Evolutionary conservation across 1,284 basidiomycete genomes (phyloP), one percentile per base, ranked within the genome.

Genomic region (Cryptococcus sp.): DNA sequence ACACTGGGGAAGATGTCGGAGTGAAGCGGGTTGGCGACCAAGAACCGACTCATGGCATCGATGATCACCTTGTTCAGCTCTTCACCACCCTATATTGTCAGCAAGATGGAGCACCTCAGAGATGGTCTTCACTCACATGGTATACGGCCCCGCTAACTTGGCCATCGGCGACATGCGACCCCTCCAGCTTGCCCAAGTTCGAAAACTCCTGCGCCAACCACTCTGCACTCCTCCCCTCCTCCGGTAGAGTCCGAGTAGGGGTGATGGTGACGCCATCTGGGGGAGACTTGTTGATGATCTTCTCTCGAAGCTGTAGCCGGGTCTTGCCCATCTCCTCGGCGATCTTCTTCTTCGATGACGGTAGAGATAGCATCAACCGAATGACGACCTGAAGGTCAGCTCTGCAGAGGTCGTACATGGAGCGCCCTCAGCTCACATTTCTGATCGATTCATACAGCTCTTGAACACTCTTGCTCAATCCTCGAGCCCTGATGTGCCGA

Each of bases 1-100:
- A 97, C 77, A 0, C 78, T 75, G 0, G 94, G 93, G 75, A 98
- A 97, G 31, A 95, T 85, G 55, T 95, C 92, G 0, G 94, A 92
- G 64, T 97, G 94, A 2, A 97, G 78, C 1, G 94, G 93, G 63
- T 97, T 97, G 24, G 87, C 57, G 9, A 71, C 56, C 24, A 72
- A 50, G 46, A 74, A 76, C 52, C 63, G 65, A 26, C 65, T 63
- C 52, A 74, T 73, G 7, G 75, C 74, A 18, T 73, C 64, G 39
- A 56, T 62, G 59, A 74, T 75, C 38, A 76, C 57, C 7, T 53
- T 51, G 51, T 83, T 82, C 58, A 93, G 75, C 43, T 92, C 88
- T 11, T 85, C 81, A 5, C 87, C 88, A 12, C 91, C 91, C 66
- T 93, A 45, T 47, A 21, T 31, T 56, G 36, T 34, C 34, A 48